Conservation (phyloP, 2,329 filamentous ascomycete genomes). For the Chrysoporthe cubensis region DNA sequence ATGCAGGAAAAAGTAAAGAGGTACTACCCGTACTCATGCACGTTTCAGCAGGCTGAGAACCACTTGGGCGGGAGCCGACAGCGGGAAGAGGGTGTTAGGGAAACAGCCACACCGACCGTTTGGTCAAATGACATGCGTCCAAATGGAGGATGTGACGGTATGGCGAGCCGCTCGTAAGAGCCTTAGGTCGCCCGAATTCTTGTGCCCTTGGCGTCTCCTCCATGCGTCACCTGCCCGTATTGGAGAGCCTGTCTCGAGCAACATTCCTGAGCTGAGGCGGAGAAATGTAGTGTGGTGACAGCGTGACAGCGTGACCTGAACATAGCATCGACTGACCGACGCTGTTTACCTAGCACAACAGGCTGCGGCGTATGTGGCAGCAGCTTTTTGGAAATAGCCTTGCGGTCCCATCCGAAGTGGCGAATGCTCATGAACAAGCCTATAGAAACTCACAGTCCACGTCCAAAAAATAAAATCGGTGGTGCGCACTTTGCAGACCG, state of each 20-base stretch:
- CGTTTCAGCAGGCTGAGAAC: slow-evolving; percentile 18
- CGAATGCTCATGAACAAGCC: neutral
- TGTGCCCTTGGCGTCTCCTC: neutral
- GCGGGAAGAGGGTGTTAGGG: slow-evolving; percentile 16
- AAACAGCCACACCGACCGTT: slow-evolving; percentile 23
- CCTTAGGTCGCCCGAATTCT: slow-evolving; percentile 3
- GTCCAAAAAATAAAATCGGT: neutral
- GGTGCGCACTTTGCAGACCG: neutral
- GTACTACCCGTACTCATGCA: slow-evolving; percentile 4
- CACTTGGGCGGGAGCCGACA: slow-evolving; percentile 5
- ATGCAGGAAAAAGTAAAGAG: slow-evolving; percentile 10
- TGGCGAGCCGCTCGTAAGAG: slow-evolving; percentile 9
- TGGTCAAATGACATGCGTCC: slow-evolving; percentile 24
- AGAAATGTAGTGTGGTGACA: neutral
- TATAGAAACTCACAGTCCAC: neutral
- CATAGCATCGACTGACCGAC: neutral
- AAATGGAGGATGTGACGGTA: slow-evolving; percentile 16
- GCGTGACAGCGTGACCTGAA: neutral
- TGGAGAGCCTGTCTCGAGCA: neutral
- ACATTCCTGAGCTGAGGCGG: neutral
- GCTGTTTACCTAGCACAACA: neutral
- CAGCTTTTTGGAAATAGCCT: neutral
- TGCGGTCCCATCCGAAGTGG: neutral
- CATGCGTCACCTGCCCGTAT: neutral
- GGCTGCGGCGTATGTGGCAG: neutral